Evolutionary conservation across 805 yeast species (phyloP), one percentile per base, ranked within the genome.

Genomic region (Candida tallmaniae): DNA sequence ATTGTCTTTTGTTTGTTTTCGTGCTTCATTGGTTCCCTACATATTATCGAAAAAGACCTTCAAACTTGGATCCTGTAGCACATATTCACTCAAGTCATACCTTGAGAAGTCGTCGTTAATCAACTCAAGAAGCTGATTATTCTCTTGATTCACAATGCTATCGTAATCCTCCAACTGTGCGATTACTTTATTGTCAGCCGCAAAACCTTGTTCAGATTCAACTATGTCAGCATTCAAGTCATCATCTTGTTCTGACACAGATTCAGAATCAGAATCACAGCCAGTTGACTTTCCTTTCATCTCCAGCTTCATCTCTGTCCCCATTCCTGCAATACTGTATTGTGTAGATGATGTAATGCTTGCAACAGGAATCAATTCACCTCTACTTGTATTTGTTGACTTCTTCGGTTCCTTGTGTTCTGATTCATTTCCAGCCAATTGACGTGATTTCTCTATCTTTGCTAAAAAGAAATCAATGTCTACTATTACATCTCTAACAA

Each of bases 401-500:
- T n/a, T n/a, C n/a, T n/a, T n/a, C n/a, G n/a, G n/a, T n/a, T n/a
- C n/a, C n/a, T n/a, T n/a, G n/a, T n/a, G n/a, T n/a, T n/a, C n/a
- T n/a, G n/a, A n/a, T n/a, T n/a, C n/a, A n/a, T n/a, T n/a, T n/a
- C n/a, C n/a, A n/a, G n/a, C n/a, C n/a, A n/a, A n/a, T n/a, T n/a
- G n/a, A n/a, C n/a, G 9, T 22, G 23, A 13, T 20, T 26, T 31
- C 22, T 39, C 32, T 4, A 42, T 12, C 27, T 30, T 30, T 16
- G 17, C 30, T 7, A 35, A 17, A 15, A 29, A 31, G n/a, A 28
- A 20, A 12, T 20, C 22, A 13, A 34, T 17, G 19, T 34, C 29
- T 15, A n/a, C 28, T n/a, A 22, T 27, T 8, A 37, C 38, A 18
- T 41, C 43, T 10, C 24, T 27, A 3, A 39, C 32, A 24, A 44